phyloP scores from a whole-genome alignment of 2,329 filamentous ascomycete species.

The Simplicillium aogashimaense region DNA sequence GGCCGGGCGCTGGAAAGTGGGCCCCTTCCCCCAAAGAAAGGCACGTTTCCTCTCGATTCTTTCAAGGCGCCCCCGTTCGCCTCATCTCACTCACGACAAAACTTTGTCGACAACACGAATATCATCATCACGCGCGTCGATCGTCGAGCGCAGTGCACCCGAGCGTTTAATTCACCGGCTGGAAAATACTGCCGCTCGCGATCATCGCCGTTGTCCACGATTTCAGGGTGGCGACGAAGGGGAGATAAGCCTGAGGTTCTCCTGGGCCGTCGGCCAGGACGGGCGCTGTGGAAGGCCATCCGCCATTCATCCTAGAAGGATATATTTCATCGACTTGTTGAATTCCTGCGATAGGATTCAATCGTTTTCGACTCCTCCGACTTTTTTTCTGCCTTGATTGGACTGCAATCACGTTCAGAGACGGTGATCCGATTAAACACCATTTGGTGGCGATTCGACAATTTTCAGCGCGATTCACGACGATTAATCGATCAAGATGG shows the following conservation, averaged over 20 bases:
- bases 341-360: conserved; percentile 12
- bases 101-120: conserved; percentile 24
- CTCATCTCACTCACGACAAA: conserved; percentile 34
- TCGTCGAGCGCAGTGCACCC: conserved; percentile 29
- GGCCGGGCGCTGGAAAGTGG: no score
- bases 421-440: conserved; percentile 4
- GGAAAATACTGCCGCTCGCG: conserved; percentile 24
- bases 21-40: neutral
- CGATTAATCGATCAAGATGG: conserved; percentile 53
- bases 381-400: conserved; percentile 9
- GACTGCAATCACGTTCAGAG: neutral
- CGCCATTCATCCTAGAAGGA: conserved; percentile 19
- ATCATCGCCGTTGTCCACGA: conserved; percentile 25
- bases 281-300: conserved; percentile 33
- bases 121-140: conserved; percentile 44
- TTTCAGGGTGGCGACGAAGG: conserved; percentile 32
- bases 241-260: conserved; percentile 34
- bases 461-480: conserved; percentile 6
- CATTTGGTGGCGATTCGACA: conserved; percentile 10
- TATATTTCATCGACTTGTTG: conserved; percentile 9
- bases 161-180: conserved; percentile 15
- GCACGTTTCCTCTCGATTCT: conserved; percentile 14
- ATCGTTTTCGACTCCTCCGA: conserved; percentile 5
- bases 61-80: conserved; percentile 21
- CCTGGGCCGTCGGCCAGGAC: conserved; percentile 36